A percentile compares a stretch with the other conserved stretches of the same genome.
Evolutionary conservation across 768 basidiomycete genomes (phyloP).

Genomic region (Agaricus bisporus): DNA sequence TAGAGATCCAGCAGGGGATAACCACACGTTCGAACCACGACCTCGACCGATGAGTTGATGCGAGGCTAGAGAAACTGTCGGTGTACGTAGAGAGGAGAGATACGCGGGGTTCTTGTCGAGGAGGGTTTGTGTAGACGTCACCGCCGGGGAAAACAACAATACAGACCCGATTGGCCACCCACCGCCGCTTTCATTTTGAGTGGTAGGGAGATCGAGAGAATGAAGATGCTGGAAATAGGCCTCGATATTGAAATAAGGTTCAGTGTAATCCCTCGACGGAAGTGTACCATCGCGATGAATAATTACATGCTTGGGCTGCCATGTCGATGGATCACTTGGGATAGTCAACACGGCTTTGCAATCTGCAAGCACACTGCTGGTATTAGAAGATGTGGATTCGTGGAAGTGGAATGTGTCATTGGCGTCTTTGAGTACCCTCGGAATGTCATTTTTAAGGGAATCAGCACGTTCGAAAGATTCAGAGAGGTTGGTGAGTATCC

Average conservation of each 20-base stretch:
- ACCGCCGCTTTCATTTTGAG: conserved; percentile 16
- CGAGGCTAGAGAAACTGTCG: conserved; percentile 78
- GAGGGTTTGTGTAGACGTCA: conserved; percentile 94
- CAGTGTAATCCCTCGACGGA: conserved; percentile 44
- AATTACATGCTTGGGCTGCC: conserved; percentile 50
- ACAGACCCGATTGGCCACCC: conserved; percentile 67
- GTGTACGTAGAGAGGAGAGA: conserved; percentile 62
- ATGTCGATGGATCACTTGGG: conserved; percentile 23
- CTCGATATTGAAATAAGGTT: conserved; percentile 64
- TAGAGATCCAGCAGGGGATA: conserved; percentile 87
- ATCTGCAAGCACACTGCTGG: conserved; percentile 22
- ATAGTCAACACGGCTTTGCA: conserved; percentile 12
- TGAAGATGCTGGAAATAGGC: conserved; percentile 54
- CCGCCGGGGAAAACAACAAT: conserved; percentile 79
- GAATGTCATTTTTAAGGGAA: conserved; percentile 15
- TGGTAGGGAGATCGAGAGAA: conserved; percentile 19
- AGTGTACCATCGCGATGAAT: conserved; percentile 40
- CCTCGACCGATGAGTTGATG: conserved; percentile 87
- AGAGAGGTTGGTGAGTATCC: conserved; percentile 30
- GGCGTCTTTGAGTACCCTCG: conserved; percentile 44
- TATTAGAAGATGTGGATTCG: conserved; percentile 22
- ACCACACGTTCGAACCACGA: conserved; percentile 85
- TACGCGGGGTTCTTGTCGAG: conserved; percentile 81
- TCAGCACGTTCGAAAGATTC: conserved; percentile 21
- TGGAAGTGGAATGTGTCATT: conserved; percentile 71